Conservation (phyloP, 108 stramenopile species). For the Nannochloropsis salina region DNA sequence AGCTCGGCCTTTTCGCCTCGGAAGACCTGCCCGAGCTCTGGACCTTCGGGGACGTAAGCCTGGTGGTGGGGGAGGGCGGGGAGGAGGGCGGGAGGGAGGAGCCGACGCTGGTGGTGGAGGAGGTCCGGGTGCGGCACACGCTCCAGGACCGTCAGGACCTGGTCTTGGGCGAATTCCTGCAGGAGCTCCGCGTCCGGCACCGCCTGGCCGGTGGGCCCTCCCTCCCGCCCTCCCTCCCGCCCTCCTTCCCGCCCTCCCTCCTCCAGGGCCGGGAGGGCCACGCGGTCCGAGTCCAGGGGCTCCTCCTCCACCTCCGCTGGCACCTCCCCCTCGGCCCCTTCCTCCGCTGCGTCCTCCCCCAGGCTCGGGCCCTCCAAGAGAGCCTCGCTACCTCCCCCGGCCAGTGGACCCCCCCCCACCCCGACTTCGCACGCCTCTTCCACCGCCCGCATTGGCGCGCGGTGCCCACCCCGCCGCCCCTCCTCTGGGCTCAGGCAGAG, state of each 20-base stretch:
- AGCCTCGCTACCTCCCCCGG: not conserved
- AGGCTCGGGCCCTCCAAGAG: not conserved
- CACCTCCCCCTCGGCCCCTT: not conserved
- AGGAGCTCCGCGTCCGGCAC: slow-evolving; percentile 16
- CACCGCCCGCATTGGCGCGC: not conserved
- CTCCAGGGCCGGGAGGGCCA: not conserved
- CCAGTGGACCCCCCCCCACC: not conserved
- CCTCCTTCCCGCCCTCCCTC: slow-evolving; percentile 4
- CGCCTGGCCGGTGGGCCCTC: not conserved
- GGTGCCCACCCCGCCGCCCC: not conserved
- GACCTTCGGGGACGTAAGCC: not conserved
- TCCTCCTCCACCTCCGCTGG: not conserved
- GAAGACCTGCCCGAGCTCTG: not conserved
- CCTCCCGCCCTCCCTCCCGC: slow-evolving; percentile 1
- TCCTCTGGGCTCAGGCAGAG: not conserved
- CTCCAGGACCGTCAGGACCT: not conserved
- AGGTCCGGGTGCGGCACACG: not conserved
- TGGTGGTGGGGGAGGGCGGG: not conserved
- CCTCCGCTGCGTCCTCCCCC: not conserved
- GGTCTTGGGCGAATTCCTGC: not conserved
- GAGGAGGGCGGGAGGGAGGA: not conserved
- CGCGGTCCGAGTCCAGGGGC: not conserved
- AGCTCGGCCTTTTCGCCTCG: not conserved
- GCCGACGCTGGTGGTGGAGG: not conserved
- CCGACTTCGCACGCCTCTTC: not conserved